Base-by-base conservation (phyloP, 2,329 filamentous ascomycete genomes). In the Aplosporella prunicola region DNA sequence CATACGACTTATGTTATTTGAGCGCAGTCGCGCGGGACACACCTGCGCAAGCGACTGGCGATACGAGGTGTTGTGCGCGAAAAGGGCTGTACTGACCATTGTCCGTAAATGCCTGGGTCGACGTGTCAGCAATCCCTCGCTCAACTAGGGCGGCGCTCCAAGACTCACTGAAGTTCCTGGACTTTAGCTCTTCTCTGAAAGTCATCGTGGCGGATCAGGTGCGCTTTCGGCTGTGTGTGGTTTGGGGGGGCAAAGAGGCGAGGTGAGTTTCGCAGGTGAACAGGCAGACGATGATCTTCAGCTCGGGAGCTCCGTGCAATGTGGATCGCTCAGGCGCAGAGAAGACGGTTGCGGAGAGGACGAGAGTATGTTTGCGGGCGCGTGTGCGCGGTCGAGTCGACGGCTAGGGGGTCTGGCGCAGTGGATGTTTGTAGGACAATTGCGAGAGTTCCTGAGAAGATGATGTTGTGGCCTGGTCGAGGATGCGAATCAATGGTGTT, bases 91-190 rank as follows among this genome's bases (percentile, higher is more conserved):
- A 69, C 71, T 61, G 54, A 79, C 75, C 76, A 80, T 76, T 79
- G 76, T 50, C 74, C 76, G 57, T 79, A 80, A 58, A 80, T 80
- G 62, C 75, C 75, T 79, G 40, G 23, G 45, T 45, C 23, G 38
- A 51, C 46, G 45, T 41, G 51, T 63, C 49, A 62, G 58, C 46
- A 49, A 41, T 38, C 38, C 34, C 39, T 43, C 47, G 33, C 36
- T 24, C 45, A 40, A 30, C 30, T 20, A 17, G 24, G 13, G 32
- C 34, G 18, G 29, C 39, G 24, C 5, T 29, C 40, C 28, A 23
- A 11, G 34, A 57, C 74, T 61, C 63, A 78, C 75, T 78, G 66
- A 79, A 80, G 62, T 80, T 80, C 56, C 76, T 64, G 53, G 73
- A 74, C 53, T 63, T 72, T 55, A 80, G 70, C 58, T 79, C 76